phyloP scores from a whole-genome alignment of 1,284 basidiomycete species.

The Tilletiopsis washingtonensis region DNA sequence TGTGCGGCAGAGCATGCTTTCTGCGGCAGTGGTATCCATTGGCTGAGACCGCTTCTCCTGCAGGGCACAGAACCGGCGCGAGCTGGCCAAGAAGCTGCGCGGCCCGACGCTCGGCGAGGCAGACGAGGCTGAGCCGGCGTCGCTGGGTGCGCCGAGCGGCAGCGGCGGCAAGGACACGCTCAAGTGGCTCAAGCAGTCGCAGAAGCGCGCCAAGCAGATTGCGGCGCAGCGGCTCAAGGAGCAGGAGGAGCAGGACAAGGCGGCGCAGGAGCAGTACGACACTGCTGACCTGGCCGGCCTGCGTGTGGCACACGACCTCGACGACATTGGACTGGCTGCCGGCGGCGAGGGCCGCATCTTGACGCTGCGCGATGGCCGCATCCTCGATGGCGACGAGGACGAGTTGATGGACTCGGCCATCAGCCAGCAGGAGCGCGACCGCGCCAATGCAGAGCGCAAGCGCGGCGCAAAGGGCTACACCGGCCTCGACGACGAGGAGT shows the following conservation, averaged over 20 bases:
- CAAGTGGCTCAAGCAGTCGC: constrained; percentile 79
- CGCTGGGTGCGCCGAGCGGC: constrained; percentile 26
- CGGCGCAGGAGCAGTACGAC: constrained; percentile 54
- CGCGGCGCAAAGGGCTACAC: constrained; percentile 84
- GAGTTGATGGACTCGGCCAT: constrained; percentile 90
- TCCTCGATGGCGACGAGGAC: constrained; percentile 94
- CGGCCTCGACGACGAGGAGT: constrained; percentile 94
- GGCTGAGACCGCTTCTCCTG: neutral
- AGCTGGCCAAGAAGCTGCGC: constrained; percentile 79
- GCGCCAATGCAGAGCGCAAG: constrained; percentile 74
- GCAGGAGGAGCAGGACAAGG: constrained; percentile 59
- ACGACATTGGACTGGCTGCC: constrained; percentile 66
- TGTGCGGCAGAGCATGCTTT: no score
- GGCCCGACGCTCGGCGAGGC: constrained; percentile 80
- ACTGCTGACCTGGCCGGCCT: constrained; percentile 71
- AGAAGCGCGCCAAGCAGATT: constrained; percentile 77
- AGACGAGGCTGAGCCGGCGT: constrained; percentile 54
- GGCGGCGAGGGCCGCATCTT: constrained; percentile 82
- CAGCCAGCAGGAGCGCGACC: constrained; percentile 71
- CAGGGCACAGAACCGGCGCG: constrained; percentile 67
- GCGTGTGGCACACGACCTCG: constrained; percentile 91
- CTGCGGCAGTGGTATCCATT: no score
- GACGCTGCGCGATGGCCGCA: constrained; percentile 87
- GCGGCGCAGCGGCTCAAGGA: constrained; percentile 70
- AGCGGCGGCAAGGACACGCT: constrained; percentile 54